Evolutionary conservation across 345 rosid species (phyloP).

Genomic region (Rhizophora mangle): DNA sequence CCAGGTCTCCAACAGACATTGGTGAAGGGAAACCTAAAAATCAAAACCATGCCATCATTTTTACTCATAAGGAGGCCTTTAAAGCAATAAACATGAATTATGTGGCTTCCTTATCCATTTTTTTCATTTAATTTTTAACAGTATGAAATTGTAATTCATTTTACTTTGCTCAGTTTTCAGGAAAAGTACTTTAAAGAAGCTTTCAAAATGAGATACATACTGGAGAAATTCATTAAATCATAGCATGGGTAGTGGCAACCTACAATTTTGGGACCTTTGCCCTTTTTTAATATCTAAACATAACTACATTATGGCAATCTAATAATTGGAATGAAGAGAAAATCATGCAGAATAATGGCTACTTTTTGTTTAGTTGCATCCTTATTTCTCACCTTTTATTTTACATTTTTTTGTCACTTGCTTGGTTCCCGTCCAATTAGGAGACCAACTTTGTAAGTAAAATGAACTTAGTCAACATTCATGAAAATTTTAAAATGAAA

Average conservation of each 20-base stretch:
- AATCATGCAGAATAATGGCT: background rate
- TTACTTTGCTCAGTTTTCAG: slow-evolving; percentile 36
- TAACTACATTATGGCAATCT: background rate
- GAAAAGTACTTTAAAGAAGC: slow-evolving; percentile 99
- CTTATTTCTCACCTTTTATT: slow-evolving; percentile 21
- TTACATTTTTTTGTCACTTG: slow-evolving; percentile 93
- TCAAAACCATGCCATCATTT: slow-evolving; percentile 96
- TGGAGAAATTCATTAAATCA: slow-evolving; percentile 60
- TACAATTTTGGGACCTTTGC: slow-evolving; percentile 63
- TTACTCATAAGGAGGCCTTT: slow-evolving; percentile 96
- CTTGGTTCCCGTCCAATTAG: slow-evolving; percentile 99
- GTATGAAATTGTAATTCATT: slow-evolving; percentile 7
- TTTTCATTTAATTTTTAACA: slow-evolving; percentile 10
- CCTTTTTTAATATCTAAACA: background rate
- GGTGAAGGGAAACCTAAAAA: slow-evolving; percentile 99
- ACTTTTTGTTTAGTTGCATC: background rate
- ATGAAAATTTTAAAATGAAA: no score
- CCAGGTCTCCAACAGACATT: slow-evolving; percentile 88
- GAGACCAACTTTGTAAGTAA: slow-evolving; percentile 92
- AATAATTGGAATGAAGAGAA: no score
- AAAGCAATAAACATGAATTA: slow-evolving; percentile 99
- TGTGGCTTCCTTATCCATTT: slow-evolving; percentile 31
- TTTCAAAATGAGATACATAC: slow-evolving; percentile 92
- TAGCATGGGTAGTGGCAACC: slow-evolving; percentile 59
- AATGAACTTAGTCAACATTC: no score